phyloP scores from a whole-genome alignment of 495 filamentous ascomycete species.

The Thozetella sp. region DNA sequence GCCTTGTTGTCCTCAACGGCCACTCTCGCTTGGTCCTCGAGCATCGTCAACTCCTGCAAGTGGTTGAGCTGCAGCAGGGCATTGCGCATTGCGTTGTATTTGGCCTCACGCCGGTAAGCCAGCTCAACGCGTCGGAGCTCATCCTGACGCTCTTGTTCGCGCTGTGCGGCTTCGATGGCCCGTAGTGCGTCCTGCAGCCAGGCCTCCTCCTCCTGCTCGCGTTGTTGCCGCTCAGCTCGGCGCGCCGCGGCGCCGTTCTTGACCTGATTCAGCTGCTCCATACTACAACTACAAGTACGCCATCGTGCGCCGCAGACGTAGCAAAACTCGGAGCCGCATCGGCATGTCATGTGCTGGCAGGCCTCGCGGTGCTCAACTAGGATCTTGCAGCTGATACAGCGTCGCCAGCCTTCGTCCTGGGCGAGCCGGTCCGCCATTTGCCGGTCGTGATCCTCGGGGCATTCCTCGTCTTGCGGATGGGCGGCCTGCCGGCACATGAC shows the following conservation, averaged over 20 bases:
- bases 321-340: slow-evolving; percentile 51
- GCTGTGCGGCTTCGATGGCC: slow-evolving; percentile 34
- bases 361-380: slow-evolving; percentile 47
- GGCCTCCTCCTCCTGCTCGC: slow-evolving; percentile 21
- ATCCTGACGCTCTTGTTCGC: slow-evolving; percentile 30
- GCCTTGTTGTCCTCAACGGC: neutral
- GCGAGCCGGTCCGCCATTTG: slow-evolving; percentile 31
- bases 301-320: slow-evolving; percentile 46
- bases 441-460: slow-evolving; percentile 33
- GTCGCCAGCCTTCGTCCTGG: slow-evolving; percentile 42
- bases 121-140: slow-evolving; percentile 26
- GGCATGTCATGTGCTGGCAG: slow-evolving; percentile 57
- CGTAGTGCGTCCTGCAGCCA: slow-evolving; percentile 30
- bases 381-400: slow-evolving; percentile 38
- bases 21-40: slow-evolving; percentile 15
- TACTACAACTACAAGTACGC: slow-evolving; percentile 35
- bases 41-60: slow-evolving; percentile 17
- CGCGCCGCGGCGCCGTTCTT: slow-evolving; percentile 10
- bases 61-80: slow-evolving; percentile 21
- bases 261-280: slow-evolving; percentile 23
- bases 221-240: slow-evolving; percentile 13
- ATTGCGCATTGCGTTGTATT: slow-evolving; percentile 23
- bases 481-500: slow-evolving; percentile 27
- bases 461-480: slow-evolving; percentile 23
- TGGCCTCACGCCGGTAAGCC: slow-evolving; percentile 20